These are phyloP conservation scores for Aquilaria agallochum DNA, from an alignment of 441 rosid species.

Conservation along the genomic window DNA sequence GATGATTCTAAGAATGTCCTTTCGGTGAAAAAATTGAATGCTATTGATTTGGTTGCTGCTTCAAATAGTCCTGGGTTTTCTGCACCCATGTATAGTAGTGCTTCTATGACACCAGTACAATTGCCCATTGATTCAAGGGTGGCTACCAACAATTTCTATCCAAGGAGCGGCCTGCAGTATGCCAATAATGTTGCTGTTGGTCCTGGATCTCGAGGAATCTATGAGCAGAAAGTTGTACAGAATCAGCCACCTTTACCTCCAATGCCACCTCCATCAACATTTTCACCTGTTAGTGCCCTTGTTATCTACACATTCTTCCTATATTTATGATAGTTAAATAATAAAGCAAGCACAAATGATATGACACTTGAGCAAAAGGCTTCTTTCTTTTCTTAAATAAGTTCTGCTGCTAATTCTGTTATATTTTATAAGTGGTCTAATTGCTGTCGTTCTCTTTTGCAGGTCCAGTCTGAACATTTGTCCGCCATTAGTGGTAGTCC, in stretches of 20 bases:
- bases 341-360: conserved; percentile 23
- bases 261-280: conserved; percentile 73
- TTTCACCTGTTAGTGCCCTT: conserved; percentile 47
- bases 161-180: conserved; percentile 65
- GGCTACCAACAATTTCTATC: conserved; percentile 54
- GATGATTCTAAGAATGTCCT: conserved; percentile 57
- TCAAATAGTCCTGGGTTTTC: conserved; percentile 40
- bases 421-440: conserved; percentile 3
- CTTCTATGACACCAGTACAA: conserved; percentile 39
- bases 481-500: conserved; percentile 30
- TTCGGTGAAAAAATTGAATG: conserved; percentile 35
- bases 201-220: conserved; percentile 59
- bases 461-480: conserved; percentile 56
- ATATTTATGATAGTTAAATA: conserved; percentile 26
- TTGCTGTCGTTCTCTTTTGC: conserved; percentile 25
- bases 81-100: conserved; percentile 42
- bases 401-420: conserved; percentile 4
- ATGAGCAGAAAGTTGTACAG: conserved; percentile 59
- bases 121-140: conserved; percentile 59
- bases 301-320: conserved; percentile 19
- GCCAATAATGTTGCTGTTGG: conserved; percentile 30
- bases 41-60: conserved; percentile 46
- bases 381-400: conserved; percentile 1
- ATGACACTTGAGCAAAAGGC: not conserved
- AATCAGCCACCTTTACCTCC: conserved; percentile 96